Evolutionary conservation across 1,284 basidiomycete genomes (phyloP).

Genomic region (Sanguinoderma infundibulare): DNA sequence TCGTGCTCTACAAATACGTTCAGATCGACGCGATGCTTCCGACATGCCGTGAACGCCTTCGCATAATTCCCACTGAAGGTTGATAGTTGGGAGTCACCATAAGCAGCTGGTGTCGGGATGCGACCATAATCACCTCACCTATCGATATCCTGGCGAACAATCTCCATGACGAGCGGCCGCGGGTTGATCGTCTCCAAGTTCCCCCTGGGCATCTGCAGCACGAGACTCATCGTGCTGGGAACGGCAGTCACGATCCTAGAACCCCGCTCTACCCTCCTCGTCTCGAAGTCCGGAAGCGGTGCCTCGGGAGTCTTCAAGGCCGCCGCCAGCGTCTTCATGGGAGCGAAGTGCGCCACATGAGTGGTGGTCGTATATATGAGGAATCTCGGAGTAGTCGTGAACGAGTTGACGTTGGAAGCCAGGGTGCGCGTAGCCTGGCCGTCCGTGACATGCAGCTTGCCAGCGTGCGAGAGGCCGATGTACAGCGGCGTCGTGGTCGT

Average conservation of each 20-base stretch:
- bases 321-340: slow-evolving; percentile 46
- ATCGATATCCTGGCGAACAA: slow-evolving; percentile 76
- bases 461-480: slow-evolving; percentile 70
- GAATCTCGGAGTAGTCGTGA: slow-evolving; percentile 80
- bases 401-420: slow-evolving; percentile 78
- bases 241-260: slow-evolving; percentile 86
- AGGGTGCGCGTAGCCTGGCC: slow-evolving; percentile 37
- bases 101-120: not conserved
- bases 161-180: slow-evolving; percentile 87
- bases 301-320: slow-evolving; percentile 30
- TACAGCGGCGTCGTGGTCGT: slow-evolving; percentile 41
- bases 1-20: slow-evolving; percentile 88
- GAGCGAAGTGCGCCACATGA: slow-evolving; percentile 83
- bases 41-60: slow-evolving; percentile 88
- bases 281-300: slow-evolving; percentile 61
- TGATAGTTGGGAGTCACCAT: slow-evolving; percentile 7
- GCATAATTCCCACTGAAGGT: slow-evolving; percentile 70
- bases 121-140: slow-evolving; percentile 49
- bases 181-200: slow-evolving; percentile 97
- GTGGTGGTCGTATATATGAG: slow-evolving; percentile 87
- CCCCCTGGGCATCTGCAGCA: slow-evolving; percentile 97
- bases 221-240: slow-evolving; percentile 85
- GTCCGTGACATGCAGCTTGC: slow-evolving; percentile 59
- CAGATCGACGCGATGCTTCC: slow-evolving; percentile 93
- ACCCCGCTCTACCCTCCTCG: slow-evolving; percentile 84